Evolutionary conservation across 805 yeast species (phyloP), one percentile per base, ranked within the genome.

Genomic region (Blastobotrys robertii): DNA sequence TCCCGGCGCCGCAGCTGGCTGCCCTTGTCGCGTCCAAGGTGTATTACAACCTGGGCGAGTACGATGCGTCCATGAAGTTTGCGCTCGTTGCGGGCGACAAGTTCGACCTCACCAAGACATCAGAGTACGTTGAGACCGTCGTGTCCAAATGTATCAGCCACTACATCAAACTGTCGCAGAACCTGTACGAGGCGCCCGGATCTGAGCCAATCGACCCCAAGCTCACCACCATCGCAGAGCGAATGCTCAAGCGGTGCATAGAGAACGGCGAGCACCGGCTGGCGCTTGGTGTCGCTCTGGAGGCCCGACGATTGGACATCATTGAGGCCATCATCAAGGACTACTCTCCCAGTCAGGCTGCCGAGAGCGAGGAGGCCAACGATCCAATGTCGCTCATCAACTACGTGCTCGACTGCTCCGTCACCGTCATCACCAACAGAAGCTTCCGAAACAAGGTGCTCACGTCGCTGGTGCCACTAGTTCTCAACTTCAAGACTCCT

Each of bases 21-120:
- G 97, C 98, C 2, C 70, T 92, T 46, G 75, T 92, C 46, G 88
- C 92, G 6, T 85, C 97, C 11, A 92, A 92, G 63, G 94, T 77
- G 8, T 78, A 78, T 60, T 92, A 87, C 64, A 87, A 92, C 62
- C 72, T 92, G 56, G 97, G 97, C 38, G 97, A 92, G 60, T 87
- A 83, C 56, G 94, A 84, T 50, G 73, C 88, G 3, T 84, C 96
- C 8, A 95, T 92, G 49, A 82, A 77, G 59, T 92, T 79, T 60
- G 90, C 96, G 2, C 72, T 92, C 36, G 80, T 77, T 29, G 90
- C 97, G 14, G 96, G 84, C 28, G 72, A 77, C 22, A 78, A 76
- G 56, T 87, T 92, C 60, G 74, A 88, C 62, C 68, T 87, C 41
- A 69, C 76, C 46, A 86, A 82, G 53, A 69, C 74, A 47, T 74